Evolutionary conservation across 2,329 filamentous ascomycete species (phyloP), one percentile per base, ranked within the genome.

Genomic region (Magnaporthiopsis incrustans): DNA sequence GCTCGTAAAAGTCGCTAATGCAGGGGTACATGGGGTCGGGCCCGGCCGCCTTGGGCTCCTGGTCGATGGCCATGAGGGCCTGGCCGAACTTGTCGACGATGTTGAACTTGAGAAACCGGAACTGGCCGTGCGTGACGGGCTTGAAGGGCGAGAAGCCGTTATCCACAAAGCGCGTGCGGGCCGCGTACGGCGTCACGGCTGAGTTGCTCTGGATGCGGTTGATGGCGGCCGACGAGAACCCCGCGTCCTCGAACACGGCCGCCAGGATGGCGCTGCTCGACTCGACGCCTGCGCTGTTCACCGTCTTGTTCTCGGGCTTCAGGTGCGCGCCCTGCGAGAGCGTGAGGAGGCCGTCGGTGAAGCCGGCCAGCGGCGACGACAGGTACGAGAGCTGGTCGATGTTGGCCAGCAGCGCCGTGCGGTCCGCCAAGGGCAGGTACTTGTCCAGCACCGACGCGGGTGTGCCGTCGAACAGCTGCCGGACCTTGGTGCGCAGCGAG

Each of bases 21-120:
- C 71, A 73, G 1, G 76, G 76, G 32, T 72, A 73, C 1, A 75
- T 56, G 3, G 70, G 68, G 1, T 64, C 30, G 0, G 18, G 15
- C 4, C 56, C 63, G 38, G 60, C 12, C 4, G 50, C 12, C 25
- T 64, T 59, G 2, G 72, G 70, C 15, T 64, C 60, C n/a, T 71
- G 69, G 57, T 77, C 72, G 22, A 77, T 72, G 25, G 71, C 71
- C 12, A 67, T 59, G 30, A 79, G 62, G 12, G 70, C 69, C 60
- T 81, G 80, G 0, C 80, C 80, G 59, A 82, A 82, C 67, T 81
- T 81, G 70, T 82, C 80, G 38, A 82, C 70, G 57, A 82, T 73
- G 67, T 80, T 79, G 57, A 83, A 64, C 66, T 81, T 79, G 2
- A 73, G 73, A 66, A 81, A 78, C 12, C 69, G 66, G 27, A 82